Conservation (phyloP, 2,329 filamentous ascomycete genomes). For the Cladosporium sp. region DNA sequence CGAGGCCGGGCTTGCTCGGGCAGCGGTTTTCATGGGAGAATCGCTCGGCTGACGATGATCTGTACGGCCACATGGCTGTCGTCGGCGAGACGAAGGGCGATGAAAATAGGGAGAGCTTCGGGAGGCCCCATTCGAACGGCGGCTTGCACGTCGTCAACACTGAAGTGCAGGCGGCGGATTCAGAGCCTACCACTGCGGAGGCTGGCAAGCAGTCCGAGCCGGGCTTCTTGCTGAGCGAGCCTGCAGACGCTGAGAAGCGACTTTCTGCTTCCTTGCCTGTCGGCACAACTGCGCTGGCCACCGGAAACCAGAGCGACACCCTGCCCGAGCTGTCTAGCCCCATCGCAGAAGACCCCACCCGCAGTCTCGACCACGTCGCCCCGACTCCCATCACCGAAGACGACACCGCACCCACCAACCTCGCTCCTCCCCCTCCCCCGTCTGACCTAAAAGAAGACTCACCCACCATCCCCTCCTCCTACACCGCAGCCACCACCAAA, state of each 20-base stretch:
- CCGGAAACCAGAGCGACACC: background rate
- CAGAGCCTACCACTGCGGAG: constrained; percentile 8
- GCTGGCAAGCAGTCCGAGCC: constrained; percentile 1
- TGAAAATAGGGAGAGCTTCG: constrained; percentile 19
- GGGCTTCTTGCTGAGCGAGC: constrained; percentile 2
- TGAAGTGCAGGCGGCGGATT: constrained; percentile 4
- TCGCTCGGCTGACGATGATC: constrained; percentile 9
- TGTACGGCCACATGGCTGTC: constrained; percentile 6
- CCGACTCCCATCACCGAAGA: constrained; percentile 21
- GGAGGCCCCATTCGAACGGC: constrained; percentile 22
- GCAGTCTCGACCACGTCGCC: constrained; percentile 15
- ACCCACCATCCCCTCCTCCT: background rate
- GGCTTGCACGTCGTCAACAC: constrained; percentile 40
- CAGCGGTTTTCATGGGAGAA: constrained; percentile 36
- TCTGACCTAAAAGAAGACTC: background rate
- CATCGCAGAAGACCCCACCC: constrained; percentile 16
- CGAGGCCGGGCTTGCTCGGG: constrained; percentile 21
- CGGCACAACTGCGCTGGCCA: background rate
- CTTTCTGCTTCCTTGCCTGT: background rate
- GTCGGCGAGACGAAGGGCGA: constrained; percentile 7
- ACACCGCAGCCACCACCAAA: background rate
- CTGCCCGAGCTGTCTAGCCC: constrained; percentile 14
- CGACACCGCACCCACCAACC: background rate
- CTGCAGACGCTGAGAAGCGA: constrained; percentile 2
- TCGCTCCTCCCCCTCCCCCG: background rate